phyloP scores from a whole-genome alignment of 345 rosid species.

The Toxicodendron radicans region DNA sequence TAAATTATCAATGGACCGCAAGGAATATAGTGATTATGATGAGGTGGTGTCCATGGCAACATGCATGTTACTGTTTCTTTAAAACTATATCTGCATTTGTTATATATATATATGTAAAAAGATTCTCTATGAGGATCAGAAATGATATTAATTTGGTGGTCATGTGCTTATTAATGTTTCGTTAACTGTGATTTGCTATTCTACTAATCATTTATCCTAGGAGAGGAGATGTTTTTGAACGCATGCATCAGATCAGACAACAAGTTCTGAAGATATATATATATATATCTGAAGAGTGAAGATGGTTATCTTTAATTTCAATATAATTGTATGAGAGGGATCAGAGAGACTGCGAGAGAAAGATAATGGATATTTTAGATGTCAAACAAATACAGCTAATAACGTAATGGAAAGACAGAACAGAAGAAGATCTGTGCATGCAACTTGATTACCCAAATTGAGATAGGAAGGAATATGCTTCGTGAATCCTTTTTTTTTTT shows the following conservation, averaged over 20 bases:
- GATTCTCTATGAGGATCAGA: background rate
- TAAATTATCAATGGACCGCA: background rate
- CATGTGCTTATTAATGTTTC: too few relatives aligned
- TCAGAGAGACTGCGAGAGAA: background rate
- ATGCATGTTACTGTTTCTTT: too few relatives aligned
- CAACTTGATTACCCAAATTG: too few relatives aligned
- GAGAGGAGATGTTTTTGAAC: too few relatives aligned
- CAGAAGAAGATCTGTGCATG: slow-evolving; percentile 1
- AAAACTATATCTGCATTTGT: too few relatives aligned
- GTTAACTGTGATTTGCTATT: too few relatives aligned
- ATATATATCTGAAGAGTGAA: background rate
- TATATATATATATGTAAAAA: background rate
- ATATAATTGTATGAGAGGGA: too few relatives aligned
- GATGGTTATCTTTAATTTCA: background rate
- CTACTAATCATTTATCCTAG: too few relatives aligned
- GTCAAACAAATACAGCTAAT: slow-evolving; percentile 17
- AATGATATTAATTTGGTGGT: background rate
- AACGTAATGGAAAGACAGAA: slow-evolving; percentile 2
- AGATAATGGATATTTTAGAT: background rate
- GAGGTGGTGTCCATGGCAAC: background rate
- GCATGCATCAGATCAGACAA: too few relatives aligned
- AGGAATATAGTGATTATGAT: background rate
- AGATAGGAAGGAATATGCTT: slow-evolving; percentile 2
- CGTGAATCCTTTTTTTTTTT: too few relatives aligned
- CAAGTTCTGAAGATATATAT: too few relatives aligned